A percentile compares a stretch with the other conserved stretches of the same genome.
Conservation (phyloP, 176 grass and related monocot species). For the sorghum (Sorghum bicolor) region DNA sequence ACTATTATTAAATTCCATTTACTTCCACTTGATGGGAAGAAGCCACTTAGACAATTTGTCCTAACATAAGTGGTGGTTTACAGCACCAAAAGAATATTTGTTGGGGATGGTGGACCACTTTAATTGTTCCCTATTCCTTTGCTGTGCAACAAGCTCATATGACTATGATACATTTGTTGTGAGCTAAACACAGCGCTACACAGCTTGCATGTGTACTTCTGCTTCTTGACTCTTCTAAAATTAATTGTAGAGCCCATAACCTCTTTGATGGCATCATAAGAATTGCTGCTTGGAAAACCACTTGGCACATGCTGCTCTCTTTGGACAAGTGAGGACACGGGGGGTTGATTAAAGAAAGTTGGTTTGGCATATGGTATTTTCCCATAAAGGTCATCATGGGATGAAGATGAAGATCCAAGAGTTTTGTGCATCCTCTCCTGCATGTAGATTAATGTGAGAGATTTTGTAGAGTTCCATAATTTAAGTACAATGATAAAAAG, state of each 20-base stretch:
- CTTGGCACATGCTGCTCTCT: not conserved
- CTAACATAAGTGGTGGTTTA: not conserved
- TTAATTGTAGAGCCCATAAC: not conserved
- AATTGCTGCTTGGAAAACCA: not conserved
- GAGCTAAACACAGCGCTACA: not conserved
- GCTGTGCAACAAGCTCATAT: not conserved
- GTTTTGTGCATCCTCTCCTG: not conserved
- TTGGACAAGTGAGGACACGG: not conserved
- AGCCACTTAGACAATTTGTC: not conserved
- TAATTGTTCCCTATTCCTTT: not conserved
- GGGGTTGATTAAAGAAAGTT: not conserved
- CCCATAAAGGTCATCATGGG: not conserved
- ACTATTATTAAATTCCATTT: not conserved
- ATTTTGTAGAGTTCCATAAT: not conserved
- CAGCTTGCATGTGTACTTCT: not conserved
- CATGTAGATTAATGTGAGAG: not conserved
- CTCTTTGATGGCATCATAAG: not conserved
- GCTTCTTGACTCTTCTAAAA: not conserved
- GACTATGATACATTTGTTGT: not conserved
- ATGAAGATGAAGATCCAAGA: not conserved
- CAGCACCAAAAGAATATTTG: not conserved
- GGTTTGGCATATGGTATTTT: not conserved
- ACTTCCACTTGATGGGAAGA: not conserved
- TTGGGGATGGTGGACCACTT: not conserved
- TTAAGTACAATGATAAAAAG: not conserved